Evolutionary conservation across 164 flowering plant genomes (phyloP), one percentile per base, ranked within the genome.

Genomic region (Magnolia officinalis): DNA sequence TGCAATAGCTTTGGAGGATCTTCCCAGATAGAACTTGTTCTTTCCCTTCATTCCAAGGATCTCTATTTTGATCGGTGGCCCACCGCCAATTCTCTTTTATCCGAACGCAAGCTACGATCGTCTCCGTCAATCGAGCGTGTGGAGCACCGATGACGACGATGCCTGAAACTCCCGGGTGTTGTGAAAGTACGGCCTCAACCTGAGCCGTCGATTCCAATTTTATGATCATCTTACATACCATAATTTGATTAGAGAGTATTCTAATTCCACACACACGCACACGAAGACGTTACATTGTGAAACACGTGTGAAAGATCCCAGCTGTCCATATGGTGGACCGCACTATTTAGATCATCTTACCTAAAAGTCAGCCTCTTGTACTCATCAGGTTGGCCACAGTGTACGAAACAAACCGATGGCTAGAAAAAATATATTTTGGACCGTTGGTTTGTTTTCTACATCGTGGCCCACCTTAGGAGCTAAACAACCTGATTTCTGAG

Each of bases 71-170:
- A 67, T 87, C 81, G 14, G 61, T 55, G 18, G 67, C 55, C 99
- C 99, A 95, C 20, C 19, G 71, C 97, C 98, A 93, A 16, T 81
- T 78, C 29, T 86, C 86, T 74, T 74, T 83, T 13, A 89, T 19
- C 71, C 77, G 84, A 81, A 92, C 66, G 81, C 99, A 95, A 20
- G 90, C 97, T 49, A 86, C 84, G 16, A 90, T 95, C 91, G 86
- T 90, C 85, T 95, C 97, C 19, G 90, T 79, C 19, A 93, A 72
- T 50, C 95, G 91, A 50, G 81, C 64, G 67, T 95, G 86, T 23
- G 93, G 92, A 72, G 90, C 72, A 78, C 99, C 99, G 68, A 92
- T 76, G 6, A 88, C 89, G 20, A 90, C 87, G 70, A 74, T 67
- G 2, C 79, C 80, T 13, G 74, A 67, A 70, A 95, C 65, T 72